Conservation (phyloP, 1,139 yeast species). For the Tardiomyces blankii region DNA sequence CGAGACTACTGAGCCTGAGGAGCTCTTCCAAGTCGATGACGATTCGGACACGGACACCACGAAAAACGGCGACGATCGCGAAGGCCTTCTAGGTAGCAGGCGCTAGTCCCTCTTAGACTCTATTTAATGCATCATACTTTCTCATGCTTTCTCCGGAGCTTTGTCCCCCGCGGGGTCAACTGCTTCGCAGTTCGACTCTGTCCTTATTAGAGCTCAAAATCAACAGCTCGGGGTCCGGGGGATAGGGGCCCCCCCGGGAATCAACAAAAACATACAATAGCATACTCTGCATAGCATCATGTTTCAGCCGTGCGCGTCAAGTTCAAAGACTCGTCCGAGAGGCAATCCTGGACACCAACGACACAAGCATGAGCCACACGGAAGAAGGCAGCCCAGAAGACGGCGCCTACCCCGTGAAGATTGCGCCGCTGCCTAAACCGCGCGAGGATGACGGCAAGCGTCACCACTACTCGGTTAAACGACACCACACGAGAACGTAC, state of each 20-base stretch:
- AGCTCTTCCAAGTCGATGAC: constrained; percentile 3
- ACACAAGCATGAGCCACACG: not conserved
- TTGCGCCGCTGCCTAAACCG: not conserved
- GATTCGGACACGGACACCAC: constrained; percentile 1
- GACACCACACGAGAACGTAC: constrained; percentile 15
- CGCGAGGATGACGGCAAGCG: not conserved
- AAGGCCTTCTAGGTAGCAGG: not conserved
- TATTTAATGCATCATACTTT: too few species aligned
- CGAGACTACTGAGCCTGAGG: not conserved
- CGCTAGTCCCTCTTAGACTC: not conserved
- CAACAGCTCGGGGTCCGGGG: too few species aligned
- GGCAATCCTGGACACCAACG: too few species aligned
- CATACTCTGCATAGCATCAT: too few species aligned
- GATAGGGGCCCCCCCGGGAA: too few species aligned
- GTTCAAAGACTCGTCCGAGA: too few species aligned
- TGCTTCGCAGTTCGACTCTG: too few species aligned
- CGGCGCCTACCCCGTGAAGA: not conserved
- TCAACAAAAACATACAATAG: too few species aligned
- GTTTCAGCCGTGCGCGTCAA: too few species aligned
- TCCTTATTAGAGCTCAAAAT: too few species aligned
- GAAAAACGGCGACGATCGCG: not conserved
- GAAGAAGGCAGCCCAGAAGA: not conserved
- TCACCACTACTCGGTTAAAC: constrained; percentile 4
- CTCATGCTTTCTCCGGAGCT: too few species aligned
- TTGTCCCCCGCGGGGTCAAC: too few species aligned